phyloP scores from a whole-genome alignment of 2,329 filamentous ascomycete species.

The Aspergillus eucalypticola region DNA sequence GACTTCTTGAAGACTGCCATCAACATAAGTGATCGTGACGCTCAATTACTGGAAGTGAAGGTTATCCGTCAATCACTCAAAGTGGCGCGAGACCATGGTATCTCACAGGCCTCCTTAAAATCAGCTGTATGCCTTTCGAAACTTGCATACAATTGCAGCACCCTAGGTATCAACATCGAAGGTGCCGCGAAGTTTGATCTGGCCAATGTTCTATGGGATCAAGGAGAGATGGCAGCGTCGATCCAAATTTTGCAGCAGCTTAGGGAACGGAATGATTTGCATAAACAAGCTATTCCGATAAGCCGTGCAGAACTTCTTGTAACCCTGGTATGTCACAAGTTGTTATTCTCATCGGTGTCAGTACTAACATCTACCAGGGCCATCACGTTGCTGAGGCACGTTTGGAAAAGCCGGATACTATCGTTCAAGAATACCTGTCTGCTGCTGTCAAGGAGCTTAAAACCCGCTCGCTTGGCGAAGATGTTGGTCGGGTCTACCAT shows the following conservation, averaged over 20 bases:
- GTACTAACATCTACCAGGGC: slow-evolving; percentile 51
- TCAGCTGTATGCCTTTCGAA: slow-evolving; percentile 80
- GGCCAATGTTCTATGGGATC: slow-evolving; percentile 89
- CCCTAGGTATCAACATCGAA: slow-evolving; percentile 73
- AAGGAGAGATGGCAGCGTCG: slow-evolving; percentile 84
- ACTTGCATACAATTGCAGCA: slow-evolving; percentile 68
- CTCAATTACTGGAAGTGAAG: slow-evolving; percentile 71
- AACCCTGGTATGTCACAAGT: slow-evolving; percentile 60
- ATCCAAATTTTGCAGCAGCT: slow-evolving; percentile 84
- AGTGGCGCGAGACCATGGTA: slow-evolving; percentile 76
- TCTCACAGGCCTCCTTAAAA: slow-evolving; percentile 82
- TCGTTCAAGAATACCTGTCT: slow-evolving; percentile 81
- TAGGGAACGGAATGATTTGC: slow-evolving; percentile 60
- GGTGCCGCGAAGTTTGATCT: slow-evolving; percentile 77
- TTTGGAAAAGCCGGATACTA: slow-evolving; percentile 85
- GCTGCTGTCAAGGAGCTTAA: slow-evolving; percentile 81
- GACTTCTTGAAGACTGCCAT: slow-evolving; percentile 62
- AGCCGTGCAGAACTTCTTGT: slow-evolving; percentile 79
- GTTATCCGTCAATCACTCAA: slow-evolving; percentile 73
- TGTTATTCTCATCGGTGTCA: not conserved
- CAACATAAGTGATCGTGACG: slow-evolving; percentile 62
- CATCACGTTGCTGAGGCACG: slow-evolving; percentile 86
- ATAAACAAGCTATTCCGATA: slow-evolving; percentile 69
- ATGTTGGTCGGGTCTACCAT: slow-evolving; percentile 86
- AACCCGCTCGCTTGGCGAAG: slow-evolving; percentile 64